A percentile compares a stretch with the other conserved stretches of the same genome.
Conservation (phyloP, 23 red algal genomes). For the Gracilaria vermiculophylla region DNA sequence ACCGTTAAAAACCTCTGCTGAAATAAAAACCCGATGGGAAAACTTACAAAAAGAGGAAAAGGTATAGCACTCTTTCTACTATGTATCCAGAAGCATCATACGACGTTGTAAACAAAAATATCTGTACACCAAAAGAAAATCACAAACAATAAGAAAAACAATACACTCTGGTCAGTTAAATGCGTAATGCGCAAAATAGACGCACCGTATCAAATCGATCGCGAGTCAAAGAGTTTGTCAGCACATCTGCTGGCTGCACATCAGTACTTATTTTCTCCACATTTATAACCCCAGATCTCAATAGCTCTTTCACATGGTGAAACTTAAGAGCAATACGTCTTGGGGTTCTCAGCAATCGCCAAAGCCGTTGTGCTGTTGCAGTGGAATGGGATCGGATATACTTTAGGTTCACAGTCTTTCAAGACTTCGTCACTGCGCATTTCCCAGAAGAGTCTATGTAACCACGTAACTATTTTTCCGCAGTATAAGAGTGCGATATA, state of each 20-base stretch:
- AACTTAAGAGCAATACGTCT: slow-evolving; percentile 12
- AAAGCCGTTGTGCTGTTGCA: neutral
- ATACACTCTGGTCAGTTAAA: neutral
- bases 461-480: neutral
- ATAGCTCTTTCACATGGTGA: neutral
- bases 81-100: neutral
- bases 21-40: no score
- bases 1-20: neutral
- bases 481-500: slow-evolving; percentile 20
- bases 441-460: slow-evolving; percentile 13
- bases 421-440: neutral
- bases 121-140: neutral
- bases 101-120: neutral
- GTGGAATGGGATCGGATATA: neutral
- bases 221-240: neutral
- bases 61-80: neutral
- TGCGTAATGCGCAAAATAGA: neutral
- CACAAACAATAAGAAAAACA: neutral
- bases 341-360: neutral
- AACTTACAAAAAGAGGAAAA: neutral
- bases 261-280: neutral
- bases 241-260: neutral
- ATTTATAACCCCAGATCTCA: neutral
- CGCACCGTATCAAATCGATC: neutral
- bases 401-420: neutral